Evolutionary conservation across 2,329 filamentous ascomycete species (phyloP).

Genomic region (Elsinoe necatrix): DNA sequence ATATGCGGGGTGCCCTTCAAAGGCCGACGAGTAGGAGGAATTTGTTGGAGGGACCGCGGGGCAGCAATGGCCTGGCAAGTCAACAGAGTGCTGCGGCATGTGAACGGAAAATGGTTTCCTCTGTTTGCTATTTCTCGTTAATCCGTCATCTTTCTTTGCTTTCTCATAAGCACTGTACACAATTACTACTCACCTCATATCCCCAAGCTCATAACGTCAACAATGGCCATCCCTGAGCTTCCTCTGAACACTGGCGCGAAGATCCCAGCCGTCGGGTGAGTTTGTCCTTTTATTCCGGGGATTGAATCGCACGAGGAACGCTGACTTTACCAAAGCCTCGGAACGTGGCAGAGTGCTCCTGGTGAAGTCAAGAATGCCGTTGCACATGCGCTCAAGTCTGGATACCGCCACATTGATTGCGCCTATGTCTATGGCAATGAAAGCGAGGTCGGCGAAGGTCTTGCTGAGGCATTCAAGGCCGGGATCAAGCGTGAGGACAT

Average conservation of each 20-base stretch:
- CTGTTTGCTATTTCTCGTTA: background rate
- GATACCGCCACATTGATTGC: slow-evolving; percentile 54
- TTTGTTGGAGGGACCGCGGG: slow-evolving; percentile 2
- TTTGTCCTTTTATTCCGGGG: background rate
- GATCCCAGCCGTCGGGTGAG: slow-evolving; percentile 30
- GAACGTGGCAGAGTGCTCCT: slow-evolving; percentile 33
- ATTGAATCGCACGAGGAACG: background rate
- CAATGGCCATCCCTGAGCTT: slow-evolving; percentile 27
- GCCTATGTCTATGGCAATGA: slow-evolving; percentile 77
- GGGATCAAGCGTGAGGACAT: slow-evolving; percentile 68
- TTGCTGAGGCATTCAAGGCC: slow-evolving; percentile 60
- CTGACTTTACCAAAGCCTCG: slow-evolving; percentile 21
- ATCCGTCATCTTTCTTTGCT: background rate
- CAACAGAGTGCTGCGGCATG: background rate
- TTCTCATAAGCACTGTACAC: background rate
- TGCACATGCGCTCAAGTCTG: slow-evolving; percentile 39
- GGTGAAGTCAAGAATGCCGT: slow-evolving; percentile 43
- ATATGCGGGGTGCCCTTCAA: slow-evolving; percentile 9
- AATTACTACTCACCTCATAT: background rate
- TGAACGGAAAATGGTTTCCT: background rate
- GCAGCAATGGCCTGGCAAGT: background rate
- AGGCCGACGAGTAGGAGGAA: slow-evolving; percentile 12
- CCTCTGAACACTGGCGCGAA: slow-evolving; percentile 33
- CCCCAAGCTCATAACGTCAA: background rate
- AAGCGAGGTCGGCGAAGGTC: slow-evolving; percentile 68